Evolutionary conservation across 2,329 filamentous ascomycete genomes (phyloP), one percentile per base, ranked within the genome.

Genomic region (Penicillium thymicola): DNA sequence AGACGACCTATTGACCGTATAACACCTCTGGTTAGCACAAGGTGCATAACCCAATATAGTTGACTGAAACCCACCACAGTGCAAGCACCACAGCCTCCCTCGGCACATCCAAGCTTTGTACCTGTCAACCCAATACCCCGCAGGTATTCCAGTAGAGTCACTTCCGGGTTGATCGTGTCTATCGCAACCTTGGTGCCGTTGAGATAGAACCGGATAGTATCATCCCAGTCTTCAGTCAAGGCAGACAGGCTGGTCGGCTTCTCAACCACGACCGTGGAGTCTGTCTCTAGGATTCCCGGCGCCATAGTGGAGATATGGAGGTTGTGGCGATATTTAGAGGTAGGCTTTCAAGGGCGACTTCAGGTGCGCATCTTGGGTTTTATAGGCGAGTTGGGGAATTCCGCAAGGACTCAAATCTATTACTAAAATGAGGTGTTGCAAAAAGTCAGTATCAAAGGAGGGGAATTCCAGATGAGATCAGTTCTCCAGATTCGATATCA

Each of bases 81-180:
- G 71, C 93, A 97, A 62, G 94, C 94, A 67, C 94, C 94, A 70
- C 94, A 99, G 2, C 94, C 94, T 60, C 94, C 94, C 78, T 99
- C 94, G 48, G 91, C 91, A 77, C 94, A 99, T 46, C 94, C 94
- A 75, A 97, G 82, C 75, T 99, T 99, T 13, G 94, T 97, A 14
- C 94, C 94, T 5, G 93, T 97, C 65, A 97, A 79, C 0, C 94
- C 94, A 70, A 97, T 89, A 21, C 92, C 93, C 60, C 94, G 84
- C 38, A 99, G 81, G 67, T 97, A 99, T 73, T 97, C 93, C 7
- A 99, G 80, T 32, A 99, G 81, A 0, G 94, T 99, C 46, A 92
- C 81, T 71, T 97, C 93, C 0, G 94, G 94, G 69, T 97, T 92
- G 51, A 94, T 85, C 13, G 90, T 84, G 64, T 97, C 92, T 16